A percentile compares a stretch with the other conserved stretches of the same genome.
phyloP scores from a whole-genome alignment of 1,284 basidiomycete species.

The Microbotryum lychnidis-dioicae region DNA sequence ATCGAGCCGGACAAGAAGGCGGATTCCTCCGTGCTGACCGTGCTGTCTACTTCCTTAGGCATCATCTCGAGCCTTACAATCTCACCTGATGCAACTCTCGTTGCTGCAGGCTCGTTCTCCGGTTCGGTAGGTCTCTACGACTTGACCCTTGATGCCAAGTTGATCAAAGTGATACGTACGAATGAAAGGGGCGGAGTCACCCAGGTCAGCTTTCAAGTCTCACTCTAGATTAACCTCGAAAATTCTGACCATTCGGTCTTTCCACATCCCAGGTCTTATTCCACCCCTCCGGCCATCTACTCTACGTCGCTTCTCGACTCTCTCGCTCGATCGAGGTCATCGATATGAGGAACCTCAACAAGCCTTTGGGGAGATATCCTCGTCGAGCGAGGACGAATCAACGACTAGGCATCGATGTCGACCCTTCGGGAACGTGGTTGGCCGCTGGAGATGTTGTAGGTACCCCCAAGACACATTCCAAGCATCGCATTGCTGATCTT shows the following conservation, averaged over 20 bases:
- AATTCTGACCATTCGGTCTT: neutral
- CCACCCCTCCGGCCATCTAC: constrained; percentile 58
- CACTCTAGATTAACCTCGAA: constrained; percentile 1
- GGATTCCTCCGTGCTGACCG: no score
- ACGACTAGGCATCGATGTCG: constrained; percentile 57
- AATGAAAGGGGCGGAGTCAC: constrained; percentile 53
- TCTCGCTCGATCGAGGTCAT: constrained; percentile 59
- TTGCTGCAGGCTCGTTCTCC: constrained; percentile 55
- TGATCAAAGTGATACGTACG: constrained; percentile 16
- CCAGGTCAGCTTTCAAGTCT: constrained; percentile 50
- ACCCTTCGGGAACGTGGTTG: constrained; percentile 60
- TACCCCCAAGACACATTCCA: neutral
- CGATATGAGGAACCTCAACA: constrained; percentile 60
- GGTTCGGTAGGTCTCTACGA: constrained; percentile 68
- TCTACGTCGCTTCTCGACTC: constrained; percentile 71
- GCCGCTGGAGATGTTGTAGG: constrained; percentile 62
- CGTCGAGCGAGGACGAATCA: constrained; percentile 31
- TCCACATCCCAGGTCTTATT: constrained; percentile 56
- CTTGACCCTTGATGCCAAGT: constrained; percentile 47
- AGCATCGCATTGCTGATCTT: constrained; percentile 3
- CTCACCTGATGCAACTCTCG: constrained; percentile 50
- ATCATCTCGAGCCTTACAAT: constrained; percentile 77
- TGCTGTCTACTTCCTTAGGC: constrained; percentile 46
- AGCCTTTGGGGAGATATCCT: constrained; percentile 46
- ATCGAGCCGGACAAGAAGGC: no score